A percentile compares a stretch with the other conserved stretches of the same genome.
Conservation (phyloP, 345 rosid genomes). For the Tarenaya hassleriana region DNA sequence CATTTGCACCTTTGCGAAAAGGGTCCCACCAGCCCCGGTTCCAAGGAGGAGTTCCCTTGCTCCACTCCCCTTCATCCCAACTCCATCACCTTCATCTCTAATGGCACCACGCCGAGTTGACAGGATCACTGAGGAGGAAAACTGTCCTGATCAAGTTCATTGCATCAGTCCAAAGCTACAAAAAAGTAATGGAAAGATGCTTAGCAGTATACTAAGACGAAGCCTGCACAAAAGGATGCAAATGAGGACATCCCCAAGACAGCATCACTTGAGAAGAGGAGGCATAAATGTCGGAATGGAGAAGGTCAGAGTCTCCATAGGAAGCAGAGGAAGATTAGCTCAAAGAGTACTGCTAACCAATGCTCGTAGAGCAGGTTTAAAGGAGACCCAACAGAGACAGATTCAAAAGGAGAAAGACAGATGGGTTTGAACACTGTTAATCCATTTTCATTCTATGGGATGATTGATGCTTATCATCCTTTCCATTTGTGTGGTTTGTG, state of each 20-base stretch:
- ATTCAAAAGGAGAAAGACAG: constrained; percentile 60
- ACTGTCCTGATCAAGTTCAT: constrained; percentile 25
- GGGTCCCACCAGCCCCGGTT: constrained; percentile 38
- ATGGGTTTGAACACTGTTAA: constrained; percentile 30
- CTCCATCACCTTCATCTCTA: constrained; percentile 25
- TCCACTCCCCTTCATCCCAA: constrained; percentile 44
- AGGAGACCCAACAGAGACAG: constrained; percentile 52
- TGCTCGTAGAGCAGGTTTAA: constrained; percentile 51
- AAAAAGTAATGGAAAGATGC: constrained; percentile 44
- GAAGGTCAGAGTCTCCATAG: constrained; percentile 74
- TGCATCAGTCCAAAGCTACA: constrained; percentile 50
- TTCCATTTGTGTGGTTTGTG: constrained; percentile 16
- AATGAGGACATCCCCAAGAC: constrained; percentile 41
- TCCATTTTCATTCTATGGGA: constrained; percentile 18
- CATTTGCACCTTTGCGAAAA: constrained; percentile 39
- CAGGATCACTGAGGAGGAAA: constrained; percentile 33
- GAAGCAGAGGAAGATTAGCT: constrained; percentile 71
- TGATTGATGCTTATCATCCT: constrained; percentile 26
- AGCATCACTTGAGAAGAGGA: constrained; percentile 57
- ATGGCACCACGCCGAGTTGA: constrained; percentile 29
- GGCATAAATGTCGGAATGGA: constrained; percentile 85
- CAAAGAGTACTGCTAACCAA: constrained; percentile 48
- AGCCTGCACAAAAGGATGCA: constrained; percentile 69
- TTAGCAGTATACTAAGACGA: constrained; percentile 50
- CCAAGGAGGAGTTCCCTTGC: constrained; percentile 75